phyloP scores from a whole-genome alignment of 108 stramenopile genomes.

The Pseudonitzschia pungens region DNA sequence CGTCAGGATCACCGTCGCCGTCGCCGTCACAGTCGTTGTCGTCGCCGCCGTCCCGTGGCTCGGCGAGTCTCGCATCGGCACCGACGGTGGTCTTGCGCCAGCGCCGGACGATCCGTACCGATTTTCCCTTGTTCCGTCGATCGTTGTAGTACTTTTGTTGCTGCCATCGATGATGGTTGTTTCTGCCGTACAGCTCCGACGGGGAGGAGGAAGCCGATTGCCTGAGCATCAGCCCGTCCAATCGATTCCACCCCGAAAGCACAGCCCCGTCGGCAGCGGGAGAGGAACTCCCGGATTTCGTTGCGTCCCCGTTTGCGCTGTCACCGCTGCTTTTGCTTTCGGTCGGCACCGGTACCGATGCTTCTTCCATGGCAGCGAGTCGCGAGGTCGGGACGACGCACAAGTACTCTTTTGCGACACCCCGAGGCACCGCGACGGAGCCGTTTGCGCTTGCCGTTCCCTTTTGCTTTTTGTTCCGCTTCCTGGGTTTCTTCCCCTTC shows the following conservation, averaged over 20 bases:
- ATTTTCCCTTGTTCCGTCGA: constrained; percentile 11
- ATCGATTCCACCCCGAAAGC: not conserved
- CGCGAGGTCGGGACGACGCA: constrained; percentile 26
- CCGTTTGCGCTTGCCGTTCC: too few relatives aligned
- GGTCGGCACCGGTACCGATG: constrained; percentile 22
- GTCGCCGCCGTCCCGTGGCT: not conserved
- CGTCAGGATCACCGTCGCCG: too few relatives aligned
- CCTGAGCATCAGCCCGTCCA: not conserved
- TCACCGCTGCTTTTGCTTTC: not conserved
- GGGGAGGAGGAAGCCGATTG: constrained; percentile 40
- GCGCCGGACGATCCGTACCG: constrained; percentile 30
- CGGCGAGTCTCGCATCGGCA: too few relatives aligned
- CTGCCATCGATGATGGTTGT: not conserved
- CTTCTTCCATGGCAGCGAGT: constrained; percentile 6
- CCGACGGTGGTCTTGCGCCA: not conserved
- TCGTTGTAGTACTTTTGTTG: not conserved
- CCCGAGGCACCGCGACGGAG: not conserved
- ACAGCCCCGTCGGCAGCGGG: not conserved
- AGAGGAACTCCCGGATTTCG: not conserved
- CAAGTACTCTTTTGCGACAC: constrained; percentile 26
- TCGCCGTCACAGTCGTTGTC: too few relatives aligned
- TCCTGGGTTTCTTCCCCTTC: constrained; percentile 35
- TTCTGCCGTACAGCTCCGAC: constrained; percentile 5
- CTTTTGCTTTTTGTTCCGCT: constrained; percentile 1
- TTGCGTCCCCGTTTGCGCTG: not conserved